phyloP scores from a whole-genome alignment of 2,329 filamentous ascomycete genomes.

The Colletotrichum abscissum region DNA sequence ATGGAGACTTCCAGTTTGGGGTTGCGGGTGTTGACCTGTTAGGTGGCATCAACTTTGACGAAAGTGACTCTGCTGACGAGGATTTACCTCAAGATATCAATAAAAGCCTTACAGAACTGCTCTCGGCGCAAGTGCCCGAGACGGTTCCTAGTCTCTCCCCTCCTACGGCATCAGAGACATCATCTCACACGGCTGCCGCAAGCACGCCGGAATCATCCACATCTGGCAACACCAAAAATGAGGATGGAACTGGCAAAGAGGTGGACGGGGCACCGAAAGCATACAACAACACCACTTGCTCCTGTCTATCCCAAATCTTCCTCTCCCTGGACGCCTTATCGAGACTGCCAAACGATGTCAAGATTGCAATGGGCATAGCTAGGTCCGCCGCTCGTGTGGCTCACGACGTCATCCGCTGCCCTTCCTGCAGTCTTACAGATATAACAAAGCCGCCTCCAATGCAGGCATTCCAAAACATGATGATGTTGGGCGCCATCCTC shows the following conservation, averaged over 20 bases:
- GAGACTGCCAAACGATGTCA: constrained; percentile 56
- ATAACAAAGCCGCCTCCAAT: constrained; percentile 52
- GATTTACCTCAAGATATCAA: constrained; percentile 44
- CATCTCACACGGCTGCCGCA: constrained; percentile 16
- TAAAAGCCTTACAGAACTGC: constrained; percentile 20
- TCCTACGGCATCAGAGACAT: constrained; percentile 15
- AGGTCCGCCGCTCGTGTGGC: constrained; percentile 60
- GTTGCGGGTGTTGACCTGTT: constrained; percentile 43
- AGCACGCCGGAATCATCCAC: constrained; percentile 16
- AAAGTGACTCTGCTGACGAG: constrained; percentile 41
- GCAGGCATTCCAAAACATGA: constrained; percentile 66
- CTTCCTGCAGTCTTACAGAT: constrained; percentile 57
- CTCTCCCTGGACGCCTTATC: constrained; percentile 62
- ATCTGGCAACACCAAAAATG: not conserved
- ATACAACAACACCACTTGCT: constrained; percentile 48
- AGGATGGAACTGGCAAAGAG: not conserved
- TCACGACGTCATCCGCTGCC: constrained; percentile 63
- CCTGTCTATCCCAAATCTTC: constrained; percentile 62
- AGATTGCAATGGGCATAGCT: constrained; percentile 58
- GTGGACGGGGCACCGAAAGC: not conserved
- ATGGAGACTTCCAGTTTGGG: constrained; percentile 36
- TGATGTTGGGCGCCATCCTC: constrained; percentile 68
- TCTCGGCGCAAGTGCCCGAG: constrained; percentile 25
- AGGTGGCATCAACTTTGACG: constrained; percentile 47
- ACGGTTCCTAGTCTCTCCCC: constrained; percentile 9